Conservation (phyloP, 2,329 filamentous ascomycete genomes). For the Helicocarpus griseus region DNA sequence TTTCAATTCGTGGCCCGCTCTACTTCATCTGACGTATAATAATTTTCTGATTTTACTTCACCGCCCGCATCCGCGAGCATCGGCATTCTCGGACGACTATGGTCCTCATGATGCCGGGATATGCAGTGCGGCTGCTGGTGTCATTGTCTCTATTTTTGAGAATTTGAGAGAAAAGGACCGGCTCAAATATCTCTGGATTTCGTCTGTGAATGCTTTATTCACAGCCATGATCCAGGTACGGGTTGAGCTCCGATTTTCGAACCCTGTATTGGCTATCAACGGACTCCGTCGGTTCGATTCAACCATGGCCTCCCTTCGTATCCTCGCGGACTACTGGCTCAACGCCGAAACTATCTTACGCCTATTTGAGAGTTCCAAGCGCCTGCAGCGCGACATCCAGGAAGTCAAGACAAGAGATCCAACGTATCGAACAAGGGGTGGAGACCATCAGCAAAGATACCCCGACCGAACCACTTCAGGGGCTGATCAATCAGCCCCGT, state of each 20-base stretch:
- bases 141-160: slow-evolving; percentile 37
- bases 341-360: slow-evolving; percentile 35
- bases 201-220: slow-evolving; percentile 35
- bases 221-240: slow-evolving; percentile 40
- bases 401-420: slow-evolving; percentile 27
- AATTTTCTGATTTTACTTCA: slow-evolving; percentile 38
- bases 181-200: slow-evolving; percentile 36
- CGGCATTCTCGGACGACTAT: slow-evolving; percentile 35
- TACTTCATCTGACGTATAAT: slow-evolving; percentile 37
- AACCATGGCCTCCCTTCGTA: slow-evolving; percentile 31
- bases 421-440: slow-evolving; percentile 15
- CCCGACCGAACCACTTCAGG: slow-evolving; percentile 3
- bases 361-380: slow-evolving; percentile 35
- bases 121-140: slow-evolving; percentile 35
- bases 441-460: slow-evolving; percentile 3
- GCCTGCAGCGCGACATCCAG: slow-evolving; percentile 32
- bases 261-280: slow-evolving; percentile 37
- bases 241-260: slow-evolving; percentile 37
- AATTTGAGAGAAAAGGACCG: slow-evolving; percentile 33
- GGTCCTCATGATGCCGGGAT: slow-evolving; percentile 38
- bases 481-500: slow-evolving; percentile 6
- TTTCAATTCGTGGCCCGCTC: slow-evolving; percentile 35
- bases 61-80: slow-evolving; percentile 34
- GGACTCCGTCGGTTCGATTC: slow-evolving; percentile 37
- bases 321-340: slow-evolving; percentile 34